Evolutionary conservation across 495 filamentous ascomycete genomes (phyloP).

Genomic region (Pseudomonodictys pantanalensis): DNA sequence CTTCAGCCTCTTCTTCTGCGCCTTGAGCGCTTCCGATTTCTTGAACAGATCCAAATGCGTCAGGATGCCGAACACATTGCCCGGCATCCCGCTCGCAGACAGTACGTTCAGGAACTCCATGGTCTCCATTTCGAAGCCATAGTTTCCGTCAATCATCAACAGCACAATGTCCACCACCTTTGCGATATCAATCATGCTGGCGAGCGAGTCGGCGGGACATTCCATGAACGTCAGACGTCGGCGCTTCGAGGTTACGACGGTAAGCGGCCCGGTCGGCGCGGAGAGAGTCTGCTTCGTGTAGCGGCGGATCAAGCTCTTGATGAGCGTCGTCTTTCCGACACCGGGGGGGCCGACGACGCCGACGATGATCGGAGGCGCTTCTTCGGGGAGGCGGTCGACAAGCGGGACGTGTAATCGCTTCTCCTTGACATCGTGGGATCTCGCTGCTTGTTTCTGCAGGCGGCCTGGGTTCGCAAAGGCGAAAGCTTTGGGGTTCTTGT

Average conservation of each 20-base stretch:
- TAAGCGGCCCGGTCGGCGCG: conserved; percentile 85
- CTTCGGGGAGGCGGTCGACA: conserved; percentile 90
- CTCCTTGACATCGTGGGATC: conserved; percentile 95
- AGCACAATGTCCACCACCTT: conserved; percentile 97
- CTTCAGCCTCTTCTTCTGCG: conserved; percentile 93
- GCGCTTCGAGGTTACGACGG: conserved; percentile 89
- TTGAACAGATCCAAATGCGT: conserved; percentile 95
- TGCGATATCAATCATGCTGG: conserved; percentile 90
- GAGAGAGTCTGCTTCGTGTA: conserved; percentile 95
- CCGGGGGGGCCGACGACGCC: conserved; percentile 91
- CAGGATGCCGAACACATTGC: conserved; percentile 94
- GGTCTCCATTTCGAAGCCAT: conserved; percentile 98
- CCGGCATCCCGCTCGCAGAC: conserved; percentile 88
- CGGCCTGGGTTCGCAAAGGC: conserved; percentile 80
- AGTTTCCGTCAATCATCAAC: conserved; percentile 97
- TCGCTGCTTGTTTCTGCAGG: conserved; percentile 75
- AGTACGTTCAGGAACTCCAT: conserved; percentile 98
- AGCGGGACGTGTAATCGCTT: conserved; percentile 93
- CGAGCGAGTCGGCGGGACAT: conserved; percentile 88
- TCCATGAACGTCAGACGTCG: conserved; percentile 92
- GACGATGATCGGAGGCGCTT: conserved; percentile 89
- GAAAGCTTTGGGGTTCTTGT: conserved; percentile 86
- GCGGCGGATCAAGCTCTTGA: conserved; percentile 88
- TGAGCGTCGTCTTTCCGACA: conserved; percentile 75
- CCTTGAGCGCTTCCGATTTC: conserved; percentile 81